Base-by-base conservation (phyloP, 2,329 filamentous ascomycete genomes). In the Aureobasidium uvarum region DNA sequence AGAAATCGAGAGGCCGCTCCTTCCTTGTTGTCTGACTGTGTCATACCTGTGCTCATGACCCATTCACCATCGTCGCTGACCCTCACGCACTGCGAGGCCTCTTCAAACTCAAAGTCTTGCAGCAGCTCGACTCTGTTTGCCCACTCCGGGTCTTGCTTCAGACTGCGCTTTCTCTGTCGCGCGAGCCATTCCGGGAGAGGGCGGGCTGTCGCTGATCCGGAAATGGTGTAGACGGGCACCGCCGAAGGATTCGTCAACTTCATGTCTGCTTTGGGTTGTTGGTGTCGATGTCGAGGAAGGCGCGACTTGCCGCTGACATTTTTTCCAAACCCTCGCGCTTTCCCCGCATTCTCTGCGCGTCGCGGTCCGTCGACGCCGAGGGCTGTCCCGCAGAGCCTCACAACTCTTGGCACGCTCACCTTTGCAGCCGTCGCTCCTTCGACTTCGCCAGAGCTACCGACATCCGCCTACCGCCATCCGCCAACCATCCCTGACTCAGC, bases 61-160 rank as follows among this genome's bases (percentile, higher is more conserved):
- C 95, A 99, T 75, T 98, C 89, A 56, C 94, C 94, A 85, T 99
- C 95, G 66, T 96, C 93, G 72, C 91, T 96, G 68, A 95, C 86
- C 58, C 92, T 86, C 68, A 99, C 86, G 75, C 94, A 97, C 70
- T 89, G 86, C 74, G 92, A 96, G 46, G 96, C 94, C 78, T 96
- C 93, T 73, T 97, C 93, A 73, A 99, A 98, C 74, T 96, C 93
- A 77, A 99, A 99, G 75, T 99, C 95, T 74, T 99, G 95, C 43
- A 99, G 84, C 66, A 99, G 83, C 77, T 99, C 95, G 71, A 99
- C 89, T 70, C 95, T 89, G 76, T 92, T 96, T 69, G 93, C 89
- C 78, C 94, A 98, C 75, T 97, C 94, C 67, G 90, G 84, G 74
- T 98, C 94, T 70, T 94, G 88, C 78, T 98, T 98, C 71, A 97